Conservation (phyloP, 371 early-diverging fungal species). For the Rhizopus microsporus region DNA sequence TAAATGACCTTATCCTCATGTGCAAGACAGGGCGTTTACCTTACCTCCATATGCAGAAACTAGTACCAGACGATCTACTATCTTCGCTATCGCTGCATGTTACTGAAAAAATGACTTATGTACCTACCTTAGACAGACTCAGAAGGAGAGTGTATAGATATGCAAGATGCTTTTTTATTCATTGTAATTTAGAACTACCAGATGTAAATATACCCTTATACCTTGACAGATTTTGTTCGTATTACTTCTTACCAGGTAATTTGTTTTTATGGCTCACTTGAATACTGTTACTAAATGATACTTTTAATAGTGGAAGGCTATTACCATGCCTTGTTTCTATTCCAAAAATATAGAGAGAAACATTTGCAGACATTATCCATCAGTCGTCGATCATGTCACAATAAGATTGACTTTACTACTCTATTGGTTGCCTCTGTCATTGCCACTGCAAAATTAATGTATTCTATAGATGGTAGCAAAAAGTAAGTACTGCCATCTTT, state of each 20-base stretch:
- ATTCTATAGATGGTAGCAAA: constrained; percentile 20
- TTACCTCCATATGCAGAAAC: constrained; percentile 18
- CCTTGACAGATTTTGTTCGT: constrained; percentile 25
- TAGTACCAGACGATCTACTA: constrained; percentile 11
- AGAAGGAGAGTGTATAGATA: neutral
- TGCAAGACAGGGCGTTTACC: constrained; percentile 22
- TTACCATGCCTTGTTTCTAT: constrained; percentile 16
- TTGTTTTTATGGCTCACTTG: neutral
- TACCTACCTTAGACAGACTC: constrained; percentile 1
- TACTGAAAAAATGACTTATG: constrained; percentile 3
- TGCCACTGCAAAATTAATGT: constrained; percentile 18
- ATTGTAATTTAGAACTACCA: constrained; percentile 14
- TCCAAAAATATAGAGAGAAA: constrained; percentile 3
- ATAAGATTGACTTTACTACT: neutral
- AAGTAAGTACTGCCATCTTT: constrained; percentile 9
- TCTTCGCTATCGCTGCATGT: neutral
- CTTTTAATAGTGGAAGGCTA: constrained; percentile 26
- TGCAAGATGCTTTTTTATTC: neutral
- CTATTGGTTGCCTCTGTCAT: constrained; percentile 19
- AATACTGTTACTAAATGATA: neutral
- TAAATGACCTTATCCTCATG: constrained; percentile 31
- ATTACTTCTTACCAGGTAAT: constrained; percentile 35
- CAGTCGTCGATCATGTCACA: neutral
- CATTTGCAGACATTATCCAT: neutral
- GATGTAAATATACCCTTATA: constrained; percentile 23